Evolutionary conservation across 1,139 yeast species (phyloP).

Genomic region (Yamadazyma sp.): DNA sequence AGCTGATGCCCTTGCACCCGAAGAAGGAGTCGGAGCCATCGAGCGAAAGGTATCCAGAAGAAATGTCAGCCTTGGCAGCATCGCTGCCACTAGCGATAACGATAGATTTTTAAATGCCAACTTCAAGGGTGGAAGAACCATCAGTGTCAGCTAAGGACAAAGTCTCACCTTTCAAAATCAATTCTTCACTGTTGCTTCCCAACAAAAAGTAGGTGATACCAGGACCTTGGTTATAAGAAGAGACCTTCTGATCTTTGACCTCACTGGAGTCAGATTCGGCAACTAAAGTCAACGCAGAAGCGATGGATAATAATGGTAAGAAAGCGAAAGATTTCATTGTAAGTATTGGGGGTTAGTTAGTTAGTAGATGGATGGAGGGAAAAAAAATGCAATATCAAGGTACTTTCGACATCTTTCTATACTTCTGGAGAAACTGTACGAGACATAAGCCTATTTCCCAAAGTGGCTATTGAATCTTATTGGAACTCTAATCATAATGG

Average conservation of each 20-base stretch:
- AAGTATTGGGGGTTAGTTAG: slow-evolving; percentile 1
- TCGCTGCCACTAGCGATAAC: slow-evolving; percentile 28
- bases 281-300: slow-evolving; percentile 22
- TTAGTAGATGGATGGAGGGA: background rate
- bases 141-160: slow-evolving; percentile 15
- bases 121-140: slow-evolving; percentile 16
- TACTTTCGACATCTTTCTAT: slow-evolving; percentile 3
- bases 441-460: background rate
- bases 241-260: slow-evolving; percentile 29
- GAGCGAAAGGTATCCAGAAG: slow-evolving; percentile 13
- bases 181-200: slow-evolving; percentile 10
- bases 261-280: slow-evolving; percentile 22
- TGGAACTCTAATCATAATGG: no score
- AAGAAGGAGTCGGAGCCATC: slow-evolving; percentile 23
- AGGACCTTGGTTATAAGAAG: slow-evolving; percentile 54
- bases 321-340: slow-evolving; percentile 18
- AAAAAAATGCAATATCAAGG: background rate
- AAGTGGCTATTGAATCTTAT: background rate
- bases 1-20: slow-evolving; percentile 42
- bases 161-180: slow-evolving; percentile 8
- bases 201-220: slow-evolving; percentile 48
- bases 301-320: slow-evolving; percentile 18
- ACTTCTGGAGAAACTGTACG: background rate
- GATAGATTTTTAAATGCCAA: slow-evolving; percentile 6
- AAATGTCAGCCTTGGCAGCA: slow-evolving; percentile 8